Conservation (phyloP, 2,329 filamentous ascomycete genomes). For the Scolecobasidium constrictum region DNA sequence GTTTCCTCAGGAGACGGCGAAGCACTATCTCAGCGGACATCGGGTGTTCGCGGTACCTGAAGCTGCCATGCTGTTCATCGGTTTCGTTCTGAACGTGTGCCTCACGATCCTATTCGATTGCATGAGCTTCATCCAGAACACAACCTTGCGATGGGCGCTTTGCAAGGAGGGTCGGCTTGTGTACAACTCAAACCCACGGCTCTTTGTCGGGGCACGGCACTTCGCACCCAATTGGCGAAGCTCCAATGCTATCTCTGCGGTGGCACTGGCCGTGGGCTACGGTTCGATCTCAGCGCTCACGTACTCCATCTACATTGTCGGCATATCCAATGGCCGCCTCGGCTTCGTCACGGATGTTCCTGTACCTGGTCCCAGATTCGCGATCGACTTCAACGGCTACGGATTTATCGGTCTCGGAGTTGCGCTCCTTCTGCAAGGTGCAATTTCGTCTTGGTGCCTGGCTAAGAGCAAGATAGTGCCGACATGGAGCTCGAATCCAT, state of each 20-base stretch:
- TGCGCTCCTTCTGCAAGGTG: not conserved
- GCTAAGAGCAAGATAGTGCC: not conserved
- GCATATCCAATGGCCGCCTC: not conserved
- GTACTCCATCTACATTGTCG: not conserved
- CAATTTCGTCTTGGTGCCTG: slow-evolving; percentile 4
- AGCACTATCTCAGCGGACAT: slow-evolving; percentile 5
- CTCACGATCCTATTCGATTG: slow-evolving; percentile 3
- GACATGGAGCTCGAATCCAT: slow-evolving; percentile 7
- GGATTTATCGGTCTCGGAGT: slow-evolving; percentile 1
- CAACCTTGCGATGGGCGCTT: slow-evolving; percentile 7
- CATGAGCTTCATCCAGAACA: slow-evolving; percentile 5
- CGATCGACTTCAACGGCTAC: slow-evolving; percentile 6
- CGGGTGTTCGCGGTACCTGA: not conserved
- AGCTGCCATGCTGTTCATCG: slow-evolving; percentile 1
- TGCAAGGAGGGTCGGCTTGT: slow-evolving; percentile 1
- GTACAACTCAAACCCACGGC: slow-evolving; percentile 8
- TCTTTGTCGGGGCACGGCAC: not conserved
- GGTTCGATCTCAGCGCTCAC: slow-evolving; percentile 1
- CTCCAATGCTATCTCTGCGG: not conserved
- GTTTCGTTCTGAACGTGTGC: not conserved
- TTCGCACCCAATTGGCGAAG: slow-evolving; percentile 2
- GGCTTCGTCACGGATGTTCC: not conserved
- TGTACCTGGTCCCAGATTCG: not conserved
- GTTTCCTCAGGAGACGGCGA: slow-evolving; percentile 2
- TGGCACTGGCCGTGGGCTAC: slow-evolving; percentile 4